phyloP scores from a whole-genome alignment of 2,329 filamentous ascomycete genomes.

The Trichoderma hamatum region DNA sequence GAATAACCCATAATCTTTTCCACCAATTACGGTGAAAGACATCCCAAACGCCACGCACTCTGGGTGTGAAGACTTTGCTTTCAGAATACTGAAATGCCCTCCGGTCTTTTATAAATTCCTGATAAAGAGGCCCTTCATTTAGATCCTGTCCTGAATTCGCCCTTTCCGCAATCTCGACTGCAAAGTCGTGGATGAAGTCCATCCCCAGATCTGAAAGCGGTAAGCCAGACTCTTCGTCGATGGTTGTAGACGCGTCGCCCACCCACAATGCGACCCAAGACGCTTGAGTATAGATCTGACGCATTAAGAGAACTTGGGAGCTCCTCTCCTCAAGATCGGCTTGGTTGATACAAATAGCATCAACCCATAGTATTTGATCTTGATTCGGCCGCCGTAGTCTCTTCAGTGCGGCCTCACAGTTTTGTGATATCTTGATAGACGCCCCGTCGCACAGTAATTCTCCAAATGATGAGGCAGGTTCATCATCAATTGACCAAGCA shows the following conservation, averaged over 20 bases:
- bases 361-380: conserved; percentile 4
- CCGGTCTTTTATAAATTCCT: conserved; percentile 1
- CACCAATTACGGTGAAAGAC: conserved; percentile 18
- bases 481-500: conserved; percentile 5
- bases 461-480: background rate
- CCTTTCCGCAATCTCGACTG: conserved; percentile 9
- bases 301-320: background rate
- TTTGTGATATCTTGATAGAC: background rate
- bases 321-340: background rate
- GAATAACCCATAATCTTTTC: conserved; percentile 13
- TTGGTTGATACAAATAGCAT: conserved; percentile 2
- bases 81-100: background rate
- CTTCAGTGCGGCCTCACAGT: conserved; percentile 1
- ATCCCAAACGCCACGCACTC: conserved; percentile 14
- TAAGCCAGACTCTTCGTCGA: background rate
- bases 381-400: background rate
- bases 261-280: conserved; percentile 5
- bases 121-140: background rate
- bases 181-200: conserved; percentile 2
- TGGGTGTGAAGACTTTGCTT: conserved; percentile 10
- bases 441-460: conserved; percentile 1
- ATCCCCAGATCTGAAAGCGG: conserved; percentile 6
- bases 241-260: background rate
- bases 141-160: background rate
- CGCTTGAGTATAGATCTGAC: conserved; percentile 6